Evolutionary conservation across 495 filamentous ascomycete species (phyloP).

Genomic region (Neohortaea acidophila): DNA sequence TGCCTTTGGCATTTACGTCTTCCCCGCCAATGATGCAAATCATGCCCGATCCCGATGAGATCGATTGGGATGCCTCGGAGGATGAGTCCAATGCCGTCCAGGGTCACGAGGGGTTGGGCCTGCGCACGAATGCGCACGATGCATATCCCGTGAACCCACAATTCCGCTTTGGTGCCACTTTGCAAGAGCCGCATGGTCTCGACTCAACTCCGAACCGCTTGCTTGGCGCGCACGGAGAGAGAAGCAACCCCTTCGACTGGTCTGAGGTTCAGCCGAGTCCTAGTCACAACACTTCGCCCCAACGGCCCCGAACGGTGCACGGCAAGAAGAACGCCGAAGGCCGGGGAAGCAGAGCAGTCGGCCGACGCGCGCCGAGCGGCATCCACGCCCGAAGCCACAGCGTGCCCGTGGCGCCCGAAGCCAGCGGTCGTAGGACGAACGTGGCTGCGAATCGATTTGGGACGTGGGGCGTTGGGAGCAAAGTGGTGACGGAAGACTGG

Average conservation of each 20-base stretch:
- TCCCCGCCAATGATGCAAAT: conserved; percentile 8
- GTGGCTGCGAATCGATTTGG: conserved; percentile 60
- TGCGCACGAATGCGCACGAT: background rate
- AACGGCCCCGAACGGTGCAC: conserved; percentile 76
- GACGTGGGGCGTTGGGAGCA: conserved; percentile 73
- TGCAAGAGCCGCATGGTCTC: background rate
- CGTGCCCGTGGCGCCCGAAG: conserved; percentile 70
- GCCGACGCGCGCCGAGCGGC: conserved; percentile 58
- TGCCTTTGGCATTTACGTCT: conserved; percentile 3
- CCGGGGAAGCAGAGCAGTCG: conserved; percentile 57
- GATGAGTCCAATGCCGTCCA: background rate
- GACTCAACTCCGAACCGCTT: conserved; percentile 8
- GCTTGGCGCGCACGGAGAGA: conserved; percentile 13
- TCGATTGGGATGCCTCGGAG: conserved; percentile 19
- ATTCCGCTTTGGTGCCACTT: conserved; percentile 6
- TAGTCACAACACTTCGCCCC: conserved; percentile 30
- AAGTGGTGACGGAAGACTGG: conserved; percentile 40
- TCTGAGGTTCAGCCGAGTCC: conserved; percentile 54
- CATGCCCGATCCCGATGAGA: conserved; percentile 21
- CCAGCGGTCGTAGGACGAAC: conserved; percentile 41
- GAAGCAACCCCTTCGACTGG: conserved; percentile 71
- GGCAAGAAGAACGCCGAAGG: conserved; percentile 65
- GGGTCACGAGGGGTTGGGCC: background rate
- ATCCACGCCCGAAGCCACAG: conserved; percentile 86
- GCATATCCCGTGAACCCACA: background rate